phyloP scores from a whole-genome alignment of 306 rosid genomes.

The Mimosa pudica region DNA sequence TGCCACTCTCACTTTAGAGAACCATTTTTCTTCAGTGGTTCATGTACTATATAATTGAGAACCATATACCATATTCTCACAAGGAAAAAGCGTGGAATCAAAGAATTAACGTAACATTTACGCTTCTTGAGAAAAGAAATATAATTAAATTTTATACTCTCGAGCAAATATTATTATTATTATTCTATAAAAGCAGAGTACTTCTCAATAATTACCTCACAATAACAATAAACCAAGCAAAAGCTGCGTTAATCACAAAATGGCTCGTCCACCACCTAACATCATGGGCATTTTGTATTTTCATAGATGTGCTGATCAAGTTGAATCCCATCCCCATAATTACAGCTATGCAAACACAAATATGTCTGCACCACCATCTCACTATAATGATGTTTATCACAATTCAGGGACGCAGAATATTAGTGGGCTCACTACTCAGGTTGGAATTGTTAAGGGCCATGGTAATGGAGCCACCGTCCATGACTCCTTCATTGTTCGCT shows the following conservation, averaged over 20 bases:
- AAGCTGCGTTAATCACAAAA: neutral
- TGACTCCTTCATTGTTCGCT: constrained; percentile 1
- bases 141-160: neutral
- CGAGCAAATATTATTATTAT: no score
- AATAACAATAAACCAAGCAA: neutral
- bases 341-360: neutral
- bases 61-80: neutral
- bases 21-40: neutral
- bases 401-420: neutral
- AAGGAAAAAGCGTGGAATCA: neutral
- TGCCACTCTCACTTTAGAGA: neutral
- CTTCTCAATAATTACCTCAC: neutral
- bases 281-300: neutral
- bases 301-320: neutral
- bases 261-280: neutral
- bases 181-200: neutral
- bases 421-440: constrained; percentile 8
- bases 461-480: constrained; percentile 30
- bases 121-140: neutral
- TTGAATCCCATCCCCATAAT: neutral
- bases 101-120: neutral
- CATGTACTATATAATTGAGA: neutral
- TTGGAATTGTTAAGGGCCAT: constrained; percentile 14
- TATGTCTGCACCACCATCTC: neutral
- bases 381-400: neutral